Base-by-base conservation (phyloP, 106 monocot species). In the Narthecium ossifragum region DNA sequence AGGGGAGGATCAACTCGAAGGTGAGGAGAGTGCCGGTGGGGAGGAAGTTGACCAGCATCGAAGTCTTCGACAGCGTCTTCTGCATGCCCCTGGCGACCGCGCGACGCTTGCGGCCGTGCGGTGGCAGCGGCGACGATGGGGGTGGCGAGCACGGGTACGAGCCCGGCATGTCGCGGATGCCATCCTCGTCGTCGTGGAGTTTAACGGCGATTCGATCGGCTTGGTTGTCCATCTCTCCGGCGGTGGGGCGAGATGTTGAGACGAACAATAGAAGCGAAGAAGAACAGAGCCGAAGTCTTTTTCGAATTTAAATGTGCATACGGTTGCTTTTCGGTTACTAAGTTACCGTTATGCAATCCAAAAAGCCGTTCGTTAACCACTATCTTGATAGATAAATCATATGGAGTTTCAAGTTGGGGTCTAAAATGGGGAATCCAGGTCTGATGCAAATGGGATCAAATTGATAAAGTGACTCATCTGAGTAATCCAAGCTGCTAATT, bases 21-120 rank as follows among this genome's bases (percentile, higher is more conserved):
- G 90, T 83, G 20, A 90, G 83, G 65, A 89, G 93, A 13, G 90
- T 96, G 18, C 94, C 90, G 3, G 94, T 96, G 8, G 86, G 94
- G 28, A 96, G 86, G 75, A 90, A 90, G 73, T 86, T 96, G 49
- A 78, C 84, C 14, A 96, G 86, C 82, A 90, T 71, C 6, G 90
- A 86, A 2, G 90, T 96, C 70, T 96, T 90, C 0, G 90, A 90
- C 15, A 93, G 73, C 12, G 92, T 93, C 61, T 79, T 88, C 69
- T 93, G 88, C 26, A 93, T 58, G 5, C 88, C 92, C 46, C 68
- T 73, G 14, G 88, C 88, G 24, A 93, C 71, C 0, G 69, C 76
- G 0, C 56, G 43, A 7, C 83, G 66, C 57, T 68, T 67, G 23
- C 70, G 60, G 9, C 73, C 55, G 8, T 14, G 26, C 38, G 30